phyloP scores from a whole-genome alignment of 305 asterid species.

The Rubia occidens region DNA sequence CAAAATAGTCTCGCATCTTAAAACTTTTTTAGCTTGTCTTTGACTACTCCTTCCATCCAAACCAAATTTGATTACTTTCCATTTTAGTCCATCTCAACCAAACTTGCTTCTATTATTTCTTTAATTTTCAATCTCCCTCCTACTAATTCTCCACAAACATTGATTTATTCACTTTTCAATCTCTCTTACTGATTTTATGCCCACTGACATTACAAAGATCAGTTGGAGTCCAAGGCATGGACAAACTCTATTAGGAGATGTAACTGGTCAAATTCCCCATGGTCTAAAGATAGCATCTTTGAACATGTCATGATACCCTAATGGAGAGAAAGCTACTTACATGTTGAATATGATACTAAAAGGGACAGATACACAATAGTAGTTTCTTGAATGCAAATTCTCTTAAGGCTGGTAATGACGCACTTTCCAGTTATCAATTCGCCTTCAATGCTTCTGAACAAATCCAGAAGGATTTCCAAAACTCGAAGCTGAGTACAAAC shows the following conservation, averaged over 20 bases:
- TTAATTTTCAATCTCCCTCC: neutral
- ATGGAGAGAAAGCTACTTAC: neutral
- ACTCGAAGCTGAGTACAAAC: too few species aligned
- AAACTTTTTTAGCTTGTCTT: too few species aligned
- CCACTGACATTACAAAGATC: neutral
- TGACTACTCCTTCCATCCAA: too few species aligned
- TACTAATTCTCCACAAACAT: too few species aligned
- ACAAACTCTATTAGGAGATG: neutral
- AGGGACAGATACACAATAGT: neutral
- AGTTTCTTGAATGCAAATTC: neutral
- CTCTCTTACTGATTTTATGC: too few species aligned
- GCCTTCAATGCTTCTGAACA: constrained; percentile 22
- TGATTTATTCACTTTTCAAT: too few species aligned
- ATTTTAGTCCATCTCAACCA: too few species aligned
- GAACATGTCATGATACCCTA: neutral
- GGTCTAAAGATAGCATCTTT: neutral
- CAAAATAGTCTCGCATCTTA: too few species aligned
- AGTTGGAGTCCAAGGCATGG: neutral
- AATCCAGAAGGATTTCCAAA: too few species aligned
- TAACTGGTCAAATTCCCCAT: neutral
- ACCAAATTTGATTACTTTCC: too few species aligned
- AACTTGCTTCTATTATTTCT: neutral
- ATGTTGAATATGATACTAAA: neutral
- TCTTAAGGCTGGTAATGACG: neutral
- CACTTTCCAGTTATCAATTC: neutral